Percentiles rank a stretch among this genome's conserved stretches.
These are phyloP conservation scores for Monosporascus sp. DNA, from an alignment of 2,329 filamentous ascomycete species.

Conservation along the genomic window DNA sequence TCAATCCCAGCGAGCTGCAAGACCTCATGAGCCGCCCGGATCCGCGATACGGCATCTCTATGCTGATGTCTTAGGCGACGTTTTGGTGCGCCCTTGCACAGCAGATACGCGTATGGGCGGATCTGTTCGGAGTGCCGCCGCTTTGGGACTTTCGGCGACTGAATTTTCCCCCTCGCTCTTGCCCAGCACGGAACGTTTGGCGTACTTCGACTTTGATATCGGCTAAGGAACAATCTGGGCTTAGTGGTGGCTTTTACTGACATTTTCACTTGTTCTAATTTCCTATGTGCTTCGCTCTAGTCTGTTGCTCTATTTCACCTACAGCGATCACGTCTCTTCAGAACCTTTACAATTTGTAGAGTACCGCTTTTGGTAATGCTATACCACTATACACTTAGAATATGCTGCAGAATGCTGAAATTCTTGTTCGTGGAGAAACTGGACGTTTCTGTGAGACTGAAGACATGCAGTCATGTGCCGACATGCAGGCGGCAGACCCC, in stretches of 20 bases:
- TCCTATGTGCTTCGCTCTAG: background rate
- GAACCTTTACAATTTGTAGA: too few relatives aligned
- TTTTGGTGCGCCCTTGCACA: background rate
- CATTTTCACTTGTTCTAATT: background rate
- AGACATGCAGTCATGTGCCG: too few relatives aligned
- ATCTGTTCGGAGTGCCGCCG: background rate
- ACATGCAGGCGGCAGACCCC: background rate
- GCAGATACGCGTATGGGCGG: background rate
- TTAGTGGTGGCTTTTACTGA: background rate
- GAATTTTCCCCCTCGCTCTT: background rate
- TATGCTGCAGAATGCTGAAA: too few relatives aligned
- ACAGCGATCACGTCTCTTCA: background rate
- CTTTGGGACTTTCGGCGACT: background rate
- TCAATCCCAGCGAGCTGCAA: slow-evolving; percentile 44
- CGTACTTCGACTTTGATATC: background rate
- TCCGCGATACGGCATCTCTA: slow-evolving; percentile 48
- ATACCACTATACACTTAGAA: too few relatives aligned
- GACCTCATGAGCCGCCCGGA: slow-evolving; percentile 46
- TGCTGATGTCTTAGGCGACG: slow-evolving; percentile 35
- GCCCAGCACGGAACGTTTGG: background rate
- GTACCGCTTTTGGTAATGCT: too few relatives aligned
- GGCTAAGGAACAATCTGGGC: background rate
- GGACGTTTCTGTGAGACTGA: too few relatives aligned
- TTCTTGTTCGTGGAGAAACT: too few relatives aligned
- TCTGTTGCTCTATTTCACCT: background rate